Percentiles rank a stretch among this genome's conserved stretches.
Evolutionary conservation across 495 filamentous ascomycete genomes (phyloP).

Genomic region (Aspergillus kassunensis): DNA sequence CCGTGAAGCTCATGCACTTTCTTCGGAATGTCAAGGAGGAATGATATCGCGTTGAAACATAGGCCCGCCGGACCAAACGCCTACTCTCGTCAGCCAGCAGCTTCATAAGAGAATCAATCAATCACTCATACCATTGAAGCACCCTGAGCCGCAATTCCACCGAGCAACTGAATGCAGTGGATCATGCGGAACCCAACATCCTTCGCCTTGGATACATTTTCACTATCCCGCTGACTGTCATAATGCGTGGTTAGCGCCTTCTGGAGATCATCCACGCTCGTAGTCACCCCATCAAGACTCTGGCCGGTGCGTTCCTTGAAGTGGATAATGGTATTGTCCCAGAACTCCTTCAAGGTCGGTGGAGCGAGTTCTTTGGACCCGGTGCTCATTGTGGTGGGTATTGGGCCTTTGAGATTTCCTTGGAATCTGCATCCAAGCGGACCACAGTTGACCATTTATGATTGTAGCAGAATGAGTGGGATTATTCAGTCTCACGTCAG

Average conservation of each 20-base stretch:
- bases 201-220: conserved; percentile 5
- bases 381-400: no score
- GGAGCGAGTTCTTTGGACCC: not conserved
- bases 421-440: no score
- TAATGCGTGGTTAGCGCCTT: conserved; percentile 8
- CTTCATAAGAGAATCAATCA: not conserved
- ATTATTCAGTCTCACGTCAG: no score
- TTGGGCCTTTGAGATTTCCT: no score
- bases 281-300: conserved; percentile 2
- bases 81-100: not conserved
- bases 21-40: conserved; percentile 23
- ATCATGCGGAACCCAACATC: conserved; percentile 17
- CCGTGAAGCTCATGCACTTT: conserved; percentile 20
- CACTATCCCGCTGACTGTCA: conserved; percentile 2
- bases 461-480: no score
- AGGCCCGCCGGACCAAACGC: conserved; percentile 18
- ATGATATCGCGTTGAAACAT: conserved; percentile 25
- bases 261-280: conserved; percentile 9
- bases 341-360: conserved; percentile 12
- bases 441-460: no score
- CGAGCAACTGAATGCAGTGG: conserved; percentile 20
- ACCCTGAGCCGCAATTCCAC: conserved; percentile 19
- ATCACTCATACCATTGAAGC: conserved; percentile 15
- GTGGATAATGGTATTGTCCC: conserved; percentile 8
- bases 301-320: conserved; percentile 14